phyloP scores from a whole-genome alignment of 441 rosid genomes.

The Francoa sonchifolia region DNA sequence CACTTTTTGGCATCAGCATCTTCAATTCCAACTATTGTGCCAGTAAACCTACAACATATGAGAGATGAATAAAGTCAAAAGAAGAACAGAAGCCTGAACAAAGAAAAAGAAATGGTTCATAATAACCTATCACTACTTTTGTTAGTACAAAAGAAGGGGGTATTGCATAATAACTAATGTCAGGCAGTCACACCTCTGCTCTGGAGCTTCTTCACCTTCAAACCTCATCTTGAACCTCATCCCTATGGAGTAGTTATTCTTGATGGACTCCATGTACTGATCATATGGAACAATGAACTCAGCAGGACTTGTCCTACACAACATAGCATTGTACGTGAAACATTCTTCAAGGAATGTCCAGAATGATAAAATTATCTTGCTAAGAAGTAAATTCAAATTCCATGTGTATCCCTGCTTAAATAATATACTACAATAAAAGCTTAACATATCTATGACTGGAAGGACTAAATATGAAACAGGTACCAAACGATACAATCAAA shows the following conservation, averaged over 20 bases:
- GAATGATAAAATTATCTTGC: no score
- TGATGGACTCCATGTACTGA: conserved; percentile 67
- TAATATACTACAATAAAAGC: no score
- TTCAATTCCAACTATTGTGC: conserved; percentile 85
- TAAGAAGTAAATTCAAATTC: no score
- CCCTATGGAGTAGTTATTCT: conserved; percentile 73
- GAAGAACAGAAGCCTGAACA: no score
- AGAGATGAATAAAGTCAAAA: no score
- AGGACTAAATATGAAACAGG: no score
- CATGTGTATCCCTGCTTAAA: no score
- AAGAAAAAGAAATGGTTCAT: no score
- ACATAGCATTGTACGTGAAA: conserved; percentile 2
- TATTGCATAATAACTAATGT: no score
- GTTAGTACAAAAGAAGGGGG: no score
- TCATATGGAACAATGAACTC: conserved; percentile 93
- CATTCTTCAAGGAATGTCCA: neutral
- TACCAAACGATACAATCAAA: no score
- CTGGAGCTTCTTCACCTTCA: conserved; percentile 99
- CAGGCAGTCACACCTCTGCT: conserved; percentile 52
- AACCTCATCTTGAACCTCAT: conserved; percentile 98
- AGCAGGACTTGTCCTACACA: conserved; percentile 80
- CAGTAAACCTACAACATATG: conserved; percentile 79
- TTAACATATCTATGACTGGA: no score
- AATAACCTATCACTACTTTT: neutral
- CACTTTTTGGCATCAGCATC: conserved; percentile 63